phyloP scores from a whole-genome alignment of 2,329 filamentous ascomycete species.

The Monilinia vaccinii-corymbosi region DNA sequence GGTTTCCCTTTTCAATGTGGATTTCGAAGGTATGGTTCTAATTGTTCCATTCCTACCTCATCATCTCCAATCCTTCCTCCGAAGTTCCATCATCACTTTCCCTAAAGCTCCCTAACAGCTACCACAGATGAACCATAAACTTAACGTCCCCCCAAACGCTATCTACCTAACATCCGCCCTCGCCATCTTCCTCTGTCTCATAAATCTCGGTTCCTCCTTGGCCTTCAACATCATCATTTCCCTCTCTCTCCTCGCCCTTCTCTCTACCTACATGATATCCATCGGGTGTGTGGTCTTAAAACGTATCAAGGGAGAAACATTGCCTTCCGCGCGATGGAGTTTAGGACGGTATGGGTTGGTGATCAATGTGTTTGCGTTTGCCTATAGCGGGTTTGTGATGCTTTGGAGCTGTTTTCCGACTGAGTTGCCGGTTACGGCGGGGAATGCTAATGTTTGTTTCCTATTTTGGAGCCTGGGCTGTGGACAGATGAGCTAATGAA shows the following conservation, averaged over 20 bases:
- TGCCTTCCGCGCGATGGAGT: constrained; percentile 34
- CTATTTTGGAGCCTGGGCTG: neutral
- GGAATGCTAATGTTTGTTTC: constrained; percentile 8
- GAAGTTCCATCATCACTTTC: neutral
- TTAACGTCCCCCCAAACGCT: constrained; percentile 20
- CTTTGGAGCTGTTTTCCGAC: constrained; percentile 42
- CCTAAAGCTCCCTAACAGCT: neutral
- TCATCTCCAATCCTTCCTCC: neutral
- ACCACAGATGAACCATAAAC: constrained; percentile 28
- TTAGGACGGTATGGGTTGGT: constrained; percentile 36
- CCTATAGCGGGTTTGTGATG: constrained; percentile 38
- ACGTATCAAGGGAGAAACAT: constrained; percentile 32
- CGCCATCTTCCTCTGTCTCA: constrained; percentile 25
- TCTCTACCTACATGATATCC: constrained; percentile 43
- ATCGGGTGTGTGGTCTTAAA: constrained; percentile 32
- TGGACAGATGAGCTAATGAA: constrained; percentile 13
- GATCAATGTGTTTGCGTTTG: constrained; percentile 36
- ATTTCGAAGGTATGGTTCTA: constrained; percentile 30
- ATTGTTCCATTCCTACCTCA: neutral
- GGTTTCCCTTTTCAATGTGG: constrained; percentile 28
- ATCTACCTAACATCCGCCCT: constrained; percentile 20
- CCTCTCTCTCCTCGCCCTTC: constrained; percentile 40
- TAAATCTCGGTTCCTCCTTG: constrained; percentile 42
- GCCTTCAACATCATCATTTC: constrained; percentile 47
- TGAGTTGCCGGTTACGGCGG: constrained; percentile 29